Base-by-base conservation (phyloP, 768 basidiomycete genomes). In the Chlorophyllum brunneum region DNA sequence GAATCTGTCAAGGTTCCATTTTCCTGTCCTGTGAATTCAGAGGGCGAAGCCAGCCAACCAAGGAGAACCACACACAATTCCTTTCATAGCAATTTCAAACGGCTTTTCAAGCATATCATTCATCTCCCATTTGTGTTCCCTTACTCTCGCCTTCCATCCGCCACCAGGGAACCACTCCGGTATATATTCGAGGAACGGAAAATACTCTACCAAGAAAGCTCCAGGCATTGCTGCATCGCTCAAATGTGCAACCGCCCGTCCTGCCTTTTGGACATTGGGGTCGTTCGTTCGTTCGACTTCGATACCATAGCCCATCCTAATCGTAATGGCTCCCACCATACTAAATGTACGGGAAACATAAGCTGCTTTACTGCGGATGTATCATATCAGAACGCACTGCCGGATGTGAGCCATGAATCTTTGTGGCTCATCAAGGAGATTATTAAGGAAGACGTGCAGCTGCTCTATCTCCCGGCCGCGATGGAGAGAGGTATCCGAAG, bases 101-200 rank as follows among this genome's bases (percentile, higher is more conserved):
- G 68, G 67, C 4, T 56, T 37, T 7, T 64, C 53, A 5, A 62
- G 27, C 58, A 70, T 39, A 9, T 49, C 54, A 18, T 37, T 7
- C 8, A 61, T 60, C 23, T 57, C 46, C n/a, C 60, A 50, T n/a
- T 50, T 43, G 29, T 48, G 23, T 24, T 51, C 38, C 13, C 34
- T 46, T 36, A 54, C 75, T 49, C 66, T 67, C 22, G 57, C 46
- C 58, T 77, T 73, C 68, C 78, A 79, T 0, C 56, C 56, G 7
- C 75, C 74, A 9, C 77, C 76, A 3, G 77, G 78, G 41, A 78
- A 59, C 78, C 77, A 77, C 13, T 67, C 59, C 1, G 78, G 78
- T 31, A 80, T 60, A 48, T 76, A 60, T 36, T 68, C 67, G 53
- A 79, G 67, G 71, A 47, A 11, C 22, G 38, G 30, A 1, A 56